Evolutionary conservation across 805 yeast genomes (phyloP).

Genomic region (Wickerhamiella qilinensis): DNA sequence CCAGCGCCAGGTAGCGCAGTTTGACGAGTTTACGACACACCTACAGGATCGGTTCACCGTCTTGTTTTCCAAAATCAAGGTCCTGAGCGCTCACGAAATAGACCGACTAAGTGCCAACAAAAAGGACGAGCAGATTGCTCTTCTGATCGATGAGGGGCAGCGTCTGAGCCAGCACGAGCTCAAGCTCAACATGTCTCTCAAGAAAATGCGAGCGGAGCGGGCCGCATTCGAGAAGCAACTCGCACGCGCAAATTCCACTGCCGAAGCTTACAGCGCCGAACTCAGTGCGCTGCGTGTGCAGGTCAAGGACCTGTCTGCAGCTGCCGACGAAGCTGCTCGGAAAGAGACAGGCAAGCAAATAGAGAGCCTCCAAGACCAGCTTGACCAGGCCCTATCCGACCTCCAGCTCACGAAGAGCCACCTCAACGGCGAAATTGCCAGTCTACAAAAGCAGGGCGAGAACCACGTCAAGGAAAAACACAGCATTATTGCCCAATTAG

Average conservation of each 20-base stretch:
- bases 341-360: constrained; percentile 6
- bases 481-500: constrained; percentile 13
- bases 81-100: constrained; percentile 7
- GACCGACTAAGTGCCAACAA: neutral
- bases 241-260: neutral
- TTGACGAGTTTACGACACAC: constrained; percentile 2
- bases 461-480: constrained; percentile 1
- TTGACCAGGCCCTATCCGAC: constrained; percentile 19
- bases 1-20: constrained; percentile 2
- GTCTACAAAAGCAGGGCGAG: neutral
- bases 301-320: constrained; percentile 9
- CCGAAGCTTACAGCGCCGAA: constrained; percentile 23
- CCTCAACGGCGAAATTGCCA: constrained; percentile 14
- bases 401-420: constrained; percentile 16
- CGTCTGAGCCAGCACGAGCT: constrained; percentile 15
- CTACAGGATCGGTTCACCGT: constrained; percentile 5
- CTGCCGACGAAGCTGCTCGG: constrained; percentile 12
- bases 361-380: constrained; percentile 6
- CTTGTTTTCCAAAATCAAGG: constrained; percentile 7
- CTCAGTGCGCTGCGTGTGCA: constrained; percentile 23
- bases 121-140: neutral
- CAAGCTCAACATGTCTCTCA: constrained; percentile 47
- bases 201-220: constrained; percentile 36
- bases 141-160: neutral
- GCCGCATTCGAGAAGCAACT: constrained; percentile 12